Evolutionary conservation across 2,329 filamentous ascomycete species (phyloP).

Genomic region (Alternaria incomplexa): DNA sequence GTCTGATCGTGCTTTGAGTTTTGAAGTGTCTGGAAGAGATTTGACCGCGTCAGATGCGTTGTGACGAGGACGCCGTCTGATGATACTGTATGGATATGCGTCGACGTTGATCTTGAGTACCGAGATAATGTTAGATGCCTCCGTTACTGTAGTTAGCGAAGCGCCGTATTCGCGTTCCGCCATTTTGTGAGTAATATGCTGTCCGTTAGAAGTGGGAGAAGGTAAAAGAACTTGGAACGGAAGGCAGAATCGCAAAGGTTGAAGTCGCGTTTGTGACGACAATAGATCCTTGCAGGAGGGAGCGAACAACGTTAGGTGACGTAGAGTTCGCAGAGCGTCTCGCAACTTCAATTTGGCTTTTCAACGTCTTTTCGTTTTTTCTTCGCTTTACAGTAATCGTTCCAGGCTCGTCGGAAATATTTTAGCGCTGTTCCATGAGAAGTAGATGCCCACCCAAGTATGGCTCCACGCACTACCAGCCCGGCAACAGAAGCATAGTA

Average conservation of each 20-base stretch:
- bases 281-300: not conserved
- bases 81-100: not conserved
- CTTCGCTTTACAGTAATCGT: not conserved
- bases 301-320: not conserved
- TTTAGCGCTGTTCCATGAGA: not conserved
- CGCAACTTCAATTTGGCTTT: not conserved
- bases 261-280: not conserved
- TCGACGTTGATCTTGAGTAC: not conserved
- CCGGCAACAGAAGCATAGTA: no score
- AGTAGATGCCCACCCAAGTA: not conserved
- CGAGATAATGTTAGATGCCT: not conserved
- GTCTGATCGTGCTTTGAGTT: not conserved
- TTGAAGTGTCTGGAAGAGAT: not conserved
- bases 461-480: not conserved
- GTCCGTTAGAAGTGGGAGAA: not conserved
- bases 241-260: not conserved
- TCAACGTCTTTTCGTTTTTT: not conserved
- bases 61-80: not conserved
- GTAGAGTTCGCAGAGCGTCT: not conserved
- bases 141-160: not conserved
- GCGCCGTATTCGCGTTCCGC: not conserved
- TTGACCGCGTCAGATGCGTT: not conserved
- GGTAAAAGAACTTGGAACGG: not conserved
- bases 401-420: not conserved
- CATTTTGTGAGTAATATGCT: not conserved